These are phyloP conservation scores for Pseudogymnoascus sp. DNA, from an alignment of 2,329 filamentous ascomycete genomes.

Conservation along the genomic window DNA sequence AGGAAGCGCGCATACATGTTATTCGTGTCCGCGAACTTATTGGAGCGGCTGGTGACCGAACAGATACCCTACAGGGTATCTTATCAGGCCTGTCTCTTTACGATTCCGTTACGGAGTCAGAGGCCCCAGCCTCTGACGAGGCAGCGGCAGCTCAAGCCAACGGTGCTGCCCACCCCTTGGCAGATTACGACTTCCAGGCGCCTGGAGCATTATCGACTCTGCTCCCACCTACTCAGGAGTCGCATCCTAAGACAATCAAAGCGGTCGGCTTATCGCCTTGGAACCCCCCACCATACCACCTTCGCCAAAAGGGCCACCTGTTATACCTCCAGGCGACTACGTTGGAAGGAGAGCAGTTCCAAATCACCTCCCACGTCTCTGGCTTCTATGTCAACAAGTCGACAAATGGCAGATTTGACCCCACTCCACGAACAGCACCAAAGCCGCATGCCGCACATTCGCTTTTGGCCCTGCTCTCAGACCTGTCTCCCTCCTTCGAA, in stretches of 20 bases:
- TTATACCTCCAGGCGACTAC: conserved; percentile 85
- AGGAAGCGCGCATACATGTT: conserved; percentile 91
- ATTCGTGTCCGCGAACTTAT: conserved; percentile 87
- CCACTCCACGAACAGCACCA: conserved; percentile 66
- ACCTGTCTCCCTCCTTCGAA: conserved; percentile 77
- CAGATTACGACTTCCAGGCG: conserved; percentile 69
- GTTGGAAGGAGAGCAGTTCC: conserved; percentile 88
- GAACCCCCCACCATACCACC: conserved; percentile 91
- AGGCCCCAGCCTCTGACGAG: conserved; percentile 25
- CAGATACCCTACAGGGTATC: conserved; percentile 79
- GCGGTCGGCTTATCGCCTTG: conserved; percentile 80
- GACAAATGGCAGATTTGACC: conserved; percentile 91
- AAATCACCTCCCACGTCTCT: conserved; percentile 86
- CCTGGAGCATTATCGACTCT: conserved; percentile 61
- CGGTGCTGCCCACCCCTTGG: conserved; percentile 46
- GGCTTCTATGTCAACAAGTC: conserved; percentile 98
- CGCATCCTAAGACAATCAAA: conserved; percentile 84
- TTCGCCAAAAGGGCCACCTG: conserved; percentile 85
- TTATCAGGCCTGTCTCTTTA: conserved; percentile 79
- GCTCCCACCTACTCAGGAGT: conserved; percentile 56
- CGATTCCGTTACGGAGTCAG: conserved; percentile 57
- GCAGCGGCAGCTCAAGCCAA: conserved; percentile 31
- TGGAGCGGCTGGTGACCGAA: conserved; percentile 80
- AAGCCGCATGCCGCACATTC: conserved; percentile 80
- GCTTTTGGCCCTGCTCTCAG: conserved; percentile 66